Percentiles rank a stretch among this genome's conserved stretches.
phyloP scores from a whole-genome alignment of 1,139 yeast species.

The Spathaspora sp. region DNA sequence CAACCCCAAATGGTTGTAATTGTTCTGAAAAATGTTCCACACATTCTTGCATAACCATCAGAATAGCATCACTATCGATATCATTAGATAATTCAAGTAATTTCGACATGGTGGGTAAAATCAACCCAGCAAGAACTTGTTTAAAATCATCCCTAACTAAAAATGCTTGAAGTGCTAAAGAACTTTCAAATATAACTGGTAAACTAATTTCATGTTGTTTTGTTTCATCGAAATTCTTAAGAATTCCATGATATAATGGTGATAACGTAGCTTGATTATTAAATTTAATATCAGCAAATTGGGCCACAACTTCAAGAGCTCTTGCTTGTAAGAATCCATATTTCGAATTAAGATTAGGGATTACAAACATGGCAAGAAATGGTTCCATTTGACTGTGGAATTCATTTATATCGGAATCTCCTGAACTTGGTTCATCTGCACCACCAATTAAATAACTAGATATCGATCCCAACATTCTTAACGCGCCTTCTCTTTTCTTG shows the following conservation, averaged over 20 bases:
- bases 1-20: conserved; percentile 90
- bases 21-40: conserved; percentile 88
- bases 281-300: conserved; percentile 66
- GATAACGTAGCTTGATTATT: conserved; percentile 49
- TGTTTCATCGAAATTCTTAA: conserved; percentile 50
- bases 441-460: conserved; percentile 63
- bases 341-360: conserved; percentile 69
- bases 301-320: conserved; percentile 74
- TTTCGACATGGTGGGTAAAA: conserved; percentile 81
- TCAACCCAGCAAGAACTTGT: conserved; percentile 63
- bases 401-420: conserved; percentile 12
- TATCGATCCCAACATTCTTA: conserved; percentile 75
- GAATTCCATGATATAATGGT: conserved; percentile 63
- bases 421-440: conserved; percentile 30
- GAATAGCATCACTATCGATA: conserved; percentile 82
- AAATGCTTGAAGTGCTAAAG: conserved; percentile 82
- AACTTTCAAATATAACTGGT: conserved; percentile 83
- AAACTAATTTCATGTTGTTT: conserved; percentile 44
- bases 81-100: conserved; percentile 74
- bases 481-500: conserved; percentile 73
- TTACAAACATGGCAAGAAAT: conserved; percentile 60
- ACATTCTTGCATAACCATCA: conserved; percentile 93
- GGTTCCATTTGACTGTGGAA: conserved; percentile 56
- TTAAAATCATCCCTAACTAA: conserved; percentile 64
- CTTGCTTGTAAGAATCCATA: conserved; percentile 81